Evolutionary conservation across 2,329 filamentous ascomycete species (phyloP).

Genomic region (Ophiocordyceps camponoti-floridani): DNA sequence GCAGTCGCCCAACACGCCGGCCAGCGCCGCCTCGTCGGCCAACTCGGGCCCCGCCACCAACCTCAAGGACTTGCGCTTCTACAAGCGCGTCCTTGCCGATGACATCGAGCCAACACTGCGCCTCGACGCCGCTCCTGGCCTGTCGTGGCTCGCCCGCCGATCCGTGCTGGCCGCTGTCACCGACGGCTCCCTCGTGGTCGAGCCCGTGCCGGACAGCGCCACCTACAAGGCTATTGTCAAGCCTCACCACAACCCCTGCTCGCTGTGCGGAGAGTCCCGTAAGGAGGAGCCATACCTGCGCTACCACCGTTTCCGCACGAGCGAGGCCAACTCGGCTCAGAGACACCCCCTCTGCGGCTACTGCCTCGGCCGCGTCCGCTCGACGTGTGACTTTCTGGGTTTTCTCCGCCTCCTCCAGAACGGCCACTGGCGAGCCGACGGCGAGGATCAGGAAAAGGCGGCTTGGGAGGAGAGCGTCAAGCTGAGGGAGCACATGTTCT

Average conservation of each 20-base stretch:
- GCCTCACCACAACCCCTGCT: constrained; percentile 50
- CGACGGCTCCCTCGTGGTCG: constrained; percentile 73
- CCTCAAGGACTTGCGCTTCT: constrained; percentile 84
- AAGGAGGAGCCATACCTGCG: constrained; percentile 54
- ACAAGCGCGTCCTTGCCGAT: constrained; percentile 73
- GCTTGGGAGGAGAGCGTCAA: constrained; percentile 93
- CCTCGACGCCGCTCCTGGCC: constrained; percentile 71
- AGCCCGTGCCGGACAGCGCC: constrained; percentile 54
- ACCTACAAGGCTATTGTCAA: constrained; percentile 29
- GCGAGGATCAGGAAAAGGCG: constrained; percentile 64
- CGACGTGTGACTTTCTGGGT: constrained; percentile 81
- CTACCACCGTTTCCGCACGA: constrained; percentile 76
- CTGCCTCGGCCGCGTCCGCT: constrained; percentile 67
- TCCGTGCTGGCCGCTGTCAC: constrained; percentile 69
- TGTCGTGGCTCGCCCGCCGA: constrained; percentile 84
- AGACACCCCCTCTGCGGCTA: constrained; percentile 81
- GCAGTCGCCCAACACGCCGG: constrained; percentile 36
- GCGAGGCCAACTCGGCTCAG: constrained; percentile 71
- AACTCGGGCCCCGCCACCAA: constrained; percentile 19
- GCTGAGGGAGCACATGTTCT: constrained; percentile 90
- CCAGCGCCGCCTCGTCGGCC: constrained; percentile 24
- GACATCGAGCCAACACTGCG: constrained; percentile 90
- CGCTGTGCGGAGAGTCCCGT: constrained; percentile 73
- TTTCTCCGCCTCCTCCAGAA: constrained; percentile 86
- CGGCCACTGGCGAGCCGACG: constrained; percentile 74